A percentile compares a stretch with the other conserved stretches of the same genome.
These are phyloP conservation scores for Cladosporium oxysporum DNA, from an alignment of 2,329 filamentous ascomycete genomes.

Conservation along the genomic window DNA sequence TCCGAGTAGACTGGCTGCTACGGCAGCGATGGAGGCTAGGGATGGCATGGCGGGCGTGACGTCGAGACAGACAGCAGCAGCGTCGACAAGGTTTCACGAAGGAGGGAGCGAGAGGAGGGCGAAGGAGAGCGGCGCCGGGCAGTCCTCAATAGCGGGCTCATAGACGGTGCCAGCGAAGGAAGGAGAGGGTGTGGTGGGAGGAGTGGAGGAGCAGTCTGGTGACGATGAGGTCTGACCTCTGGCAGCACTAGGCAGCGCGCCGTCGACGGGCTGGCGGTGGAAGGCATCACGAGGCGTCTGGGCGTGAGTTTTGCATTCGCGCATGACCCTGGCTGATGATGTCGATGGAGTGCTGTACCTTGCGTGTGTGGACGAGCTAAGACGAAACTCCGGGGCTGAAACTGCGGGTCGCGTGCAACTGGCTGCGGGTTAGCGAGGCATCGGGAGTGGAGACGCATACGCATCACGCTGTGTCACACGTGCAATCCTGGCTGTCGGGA, in stretches of 20 bases:
- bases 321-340: constrained; percentile 15
- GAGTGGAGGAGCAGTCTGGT: constrained; percentile 9
- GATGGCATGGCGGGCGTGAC: constrained; percentile 26
- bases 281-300: constrained; percentile 17
- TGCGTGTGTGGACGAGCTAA: neutral
- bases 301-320: neutral
- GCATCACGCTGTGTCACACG: neutral
- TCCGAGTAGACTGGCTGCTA: constrained; percentile 33
- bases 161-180: neutral
- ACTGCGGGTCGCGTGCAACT: neutral
- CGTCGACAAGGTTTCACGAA: constrained; percentile 16
- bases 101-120: constrained; percentile 6
- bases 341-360: constrained; percentile 3
- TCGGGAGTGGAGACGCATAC: neutral
- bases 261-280: neutral
- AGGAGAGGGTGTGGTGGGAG: constrained; percentile 1
- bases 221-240: neutral
- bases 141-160: constrained; percentile 17
- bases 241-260: constrained; percentile 4
- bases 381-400: neutral
- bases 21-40: constrained; percentile 21
- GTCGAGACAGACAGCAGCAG: neutral
- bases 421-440: constrained; percentile 7
- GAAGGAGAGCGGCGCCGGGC: constrained; percentile 15
- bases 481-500: constrained; percentile 1